These are phyloP conservation scores for Ophiostoma piceae DNA, from an alignment of 2,329 filamentous ascomycete species.

Conservation along the genomic window DNA sequence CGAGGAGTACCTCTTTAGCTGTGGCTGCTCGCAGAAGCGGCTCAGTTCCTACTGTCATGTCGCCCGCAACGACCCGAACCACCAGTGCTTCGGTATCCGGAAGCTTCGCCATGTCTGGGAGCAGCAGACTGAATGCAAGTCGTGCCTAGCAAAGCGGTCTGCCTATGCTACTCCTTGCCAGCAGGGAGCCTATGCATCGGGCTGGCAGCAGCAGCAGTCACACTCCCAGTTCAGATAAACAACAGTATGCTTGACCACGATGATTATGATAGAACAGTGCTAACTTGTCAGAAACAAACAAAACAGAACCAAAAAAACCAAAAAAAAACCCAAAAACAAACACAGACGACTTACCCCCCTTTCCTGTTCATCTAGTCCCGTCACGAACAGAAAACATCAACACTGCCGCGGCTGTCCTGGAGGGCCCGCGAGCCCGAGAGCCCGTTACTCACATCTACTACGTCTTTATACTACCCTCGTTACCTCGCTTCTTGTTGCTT, in stretches of 20 bases:
- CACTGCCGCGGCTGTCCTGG: background rate
- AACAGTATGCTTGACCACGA: background rate
- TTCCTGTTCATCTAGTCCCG: background rate
- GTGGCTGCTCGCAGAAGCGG: conserved; percentile 55
- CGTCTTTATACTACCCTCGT: background rate
- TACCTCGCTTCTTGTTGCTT: background rate
- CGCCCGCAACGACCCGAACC: conserved; percentile 64
- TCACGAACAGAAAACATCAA: background rate
- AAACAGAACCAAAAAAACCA: background rate
- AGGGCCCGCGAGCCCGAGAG: background rate
- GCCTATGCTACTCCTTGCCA: background rate
- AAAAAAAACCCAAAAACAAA: background rate
- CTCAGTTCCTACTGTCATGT: conserved; percentile 68
- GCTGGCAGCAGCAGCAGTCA: background rate
- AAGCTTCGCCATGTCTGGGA: conserved; percentile 57
- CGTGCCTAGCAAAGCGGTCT: conserved; percentile 18
- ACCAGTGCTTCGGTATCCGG: conserved; percentile 64
- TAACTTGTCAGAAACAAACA: background rate
- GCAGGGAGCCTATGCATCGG: background rate
- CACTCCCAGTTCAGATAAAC: background rate
- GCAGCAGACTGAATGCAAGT: conserved; percentile 49
- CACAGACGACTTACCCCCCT: background rate
- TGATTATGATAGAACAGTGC: background rate
- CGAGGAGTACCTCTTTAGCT: conserved; percentile 63
- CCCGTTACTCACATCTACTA: background rate